A percentile compares a stretch with the other conserved stretches of the same genome.
Evolutionary conservation across 208 protist genomes (phyloP).

Genomic region (Trypanosoma conorhini): DNA sequence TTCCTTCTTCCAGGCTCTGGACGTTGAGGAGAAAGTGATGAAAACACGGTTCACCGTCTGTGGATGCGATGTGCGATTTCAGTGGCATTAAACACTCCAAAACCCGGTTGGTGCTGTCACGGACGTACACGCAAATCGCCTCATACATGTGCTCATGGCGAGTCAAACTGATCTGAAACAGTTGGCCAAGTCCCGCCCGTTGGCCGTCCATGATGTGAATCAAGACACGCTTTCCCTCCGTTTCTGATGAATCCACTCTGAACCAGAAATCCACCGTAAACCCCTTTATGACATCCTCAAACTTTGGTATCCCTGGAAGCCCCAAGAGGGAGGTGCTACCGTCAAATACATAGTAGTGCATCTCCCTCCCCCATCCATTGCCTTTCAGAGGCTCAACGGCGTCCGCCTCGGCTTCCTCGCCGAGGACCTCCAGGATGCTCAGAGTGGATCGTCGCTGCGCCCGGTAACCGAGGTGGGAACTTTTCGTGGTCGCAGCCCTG

Average conservation of each 20-base stretch:
- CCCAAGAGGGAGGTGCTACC: slow-evolving; percentile 74
- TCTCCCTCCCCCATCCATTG: slow-evolving; percentile 79
- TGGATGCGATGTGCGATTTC: slow-evolving; percentile 12
- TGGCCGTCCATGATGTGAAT: slow-evolving; percentile 87
- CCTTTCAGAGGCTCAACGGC: slow-evolving; percentile 47
- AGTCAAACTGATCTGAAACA: slow-evolving; percentile 82
- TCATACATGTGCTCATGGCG: slow-evolving; percentile 76
- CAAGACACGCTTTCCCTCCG: slow-evolving; percentile 56
- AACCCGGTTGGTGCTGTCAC: slow-evolving; percentile 85
- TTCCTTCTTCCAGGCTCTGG: slow-evolving; percentile 76
- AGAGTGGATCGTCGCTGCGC: slow-evolving; percentile 63
- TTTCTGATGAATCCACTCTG: slow-evolving; percentile 53
- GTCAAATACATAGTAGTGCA: slow-evolving; percentile 67
- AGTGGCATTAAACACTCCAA: slow-evolving; percentile 75
- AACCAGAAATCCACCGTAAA: slow-evolving; percentile 90
- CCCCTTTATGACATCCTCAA: slow-evolving; percentile 80
- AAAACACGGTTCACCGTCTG: slow-evolving; percentile 39
- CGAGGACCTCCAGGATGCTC: slow-evolving; percentile 45
- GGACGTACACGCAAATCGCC: slow-evolving; percentile 64
- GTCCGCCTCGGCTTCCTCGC: slow-evolving; percentile 8
- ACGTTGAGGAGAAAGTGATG: slow-evolving; percentile 82
- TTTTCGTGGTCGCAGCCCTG: slow-evolving; percentile 36
- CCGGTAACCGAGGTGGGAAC: slow-evolving; percentile 55
- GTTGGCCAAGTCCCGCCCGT: slow-evolving; percentile 70
- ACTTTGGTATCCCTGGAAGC: slow-evolving; percentile 79